Evolutionary conservation across 495 filamentous ascomycete species (phyloP).

Genomic region (Penicillium simplicissimum): DNA sequence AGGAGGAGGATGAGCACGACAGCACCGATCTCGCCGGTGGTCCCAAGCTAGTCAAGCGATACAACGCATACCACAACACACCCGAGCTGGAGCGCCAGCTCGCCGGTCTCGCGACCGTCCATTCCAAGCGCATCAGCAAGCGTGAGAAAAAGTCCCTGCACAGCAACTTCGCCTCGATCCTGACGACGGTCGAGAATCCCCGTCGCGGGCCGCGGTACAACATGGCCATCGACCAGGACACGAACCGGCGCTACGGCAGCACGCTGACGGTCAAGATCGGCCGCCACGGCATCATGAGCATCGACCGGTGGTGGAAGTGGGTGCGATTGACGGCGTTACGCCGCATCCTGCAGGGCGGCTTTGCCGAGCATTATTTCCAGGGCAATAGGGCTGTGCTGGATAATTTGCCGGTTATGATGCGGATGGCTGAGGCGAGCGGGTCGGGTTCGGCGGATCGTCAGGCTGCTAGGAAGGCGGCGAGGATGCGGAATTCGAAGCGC

Average conservation of each 20-base stretch:
- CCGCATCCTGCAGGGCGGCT: conserved; percentile 76
- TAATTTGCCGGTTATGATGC: conserved; percentile 61
- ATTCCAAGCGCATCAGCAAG: conserved; percentile 72
- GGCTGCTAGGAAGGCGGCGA: conserved; percentile 37
- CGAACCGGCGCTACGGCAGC: conserved; percentile 72
- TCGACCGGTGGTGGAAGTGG: conserved; percentile 92
- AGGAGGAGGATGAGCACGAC: conserved; percentile 51
- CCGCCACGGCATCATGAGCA: conserved; percentile 68
- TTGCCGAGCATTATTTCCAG: conserved; percentile 80
- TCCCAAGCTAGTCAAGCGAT: conserved; percentile 63
- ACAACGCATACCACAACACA: conserved; percentile 57
- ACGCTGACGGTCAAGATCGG: conserved; percentile 76
- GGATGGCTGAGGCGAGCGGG: conserved; percentile 20
- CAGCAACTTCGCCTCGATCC: conserved; percentile 75
- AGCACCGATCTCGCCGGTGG: conserved; percentile 50
- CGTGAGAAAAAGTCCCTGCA: conserved; percentile 77
- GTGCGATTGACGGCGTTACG: conserved; percentile 73
- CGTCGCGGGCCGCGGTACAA: conserved; percentile 69
- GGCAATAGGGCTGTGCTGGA: conserved; percentile 79
- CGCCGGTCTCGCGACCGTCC: conserved; percentile 56
- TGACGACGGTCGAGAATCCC: conserved; percentile 80
- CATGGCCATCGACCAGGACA: conserved; percentile 71
- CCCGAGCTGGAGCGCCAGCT: conserved; percentile 54
- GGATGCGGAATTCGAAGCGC: conserved; percentile 37
- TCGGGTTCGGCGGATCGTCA: conserved; percentile 24